A percentile compares a stretch with the other conserved stretches of the same genome.
Evolutionary conservation across 2,329 filamentous ascomycete species (phyloP).

Genomic region (Penicillium digitatum): DNA sequence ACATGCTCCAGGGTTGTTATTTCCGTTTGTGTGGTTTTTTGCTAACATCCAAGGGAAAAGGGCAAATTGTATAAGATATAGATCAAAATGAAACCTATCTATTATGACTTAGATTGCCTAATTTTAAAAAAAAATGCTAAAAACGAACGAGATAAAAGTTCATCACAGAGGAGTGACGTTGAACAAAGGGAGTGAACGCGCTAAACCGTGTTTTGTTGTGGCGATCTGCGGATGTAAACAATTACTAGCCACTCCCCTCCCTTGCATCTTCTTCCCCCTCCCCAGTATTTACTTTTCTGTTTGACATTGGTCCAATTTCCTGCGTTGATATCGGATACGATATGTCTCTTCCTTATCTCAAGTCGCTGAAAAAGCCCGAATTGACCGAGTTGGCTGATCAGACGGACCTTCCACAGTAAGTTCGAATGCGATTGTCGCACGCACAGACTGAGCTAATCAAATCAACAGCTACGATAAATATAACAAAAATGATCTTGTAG

Average conservation of each 20-base stretch:
- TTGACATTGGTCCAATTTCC: constrained; percentile 13
- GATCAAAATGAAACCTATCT: neutral
- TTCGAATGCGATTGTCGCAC: constrained; percentile 23
- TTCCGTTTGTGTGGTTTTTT: neutral
- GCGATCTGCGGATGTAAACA: constrained; percentile 35
- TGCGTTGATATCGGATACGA: constrained; percentile 25
- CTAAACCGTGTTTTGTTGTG: constrained; percentile 29
- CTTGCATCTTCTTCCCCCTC: constrained; percentile 17
- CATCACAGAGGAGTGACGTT: neutral
- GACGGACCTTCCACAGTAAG: constrained; percentile 70
- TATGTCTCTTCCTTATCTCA: constrained; percentile 72
- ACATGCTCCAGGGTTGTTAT: neutral
- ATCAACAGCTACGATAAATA: constrained; percentile 60
- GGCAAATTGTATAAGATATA: neutral
- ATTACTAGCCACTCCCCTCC: constrained; percentile 17
- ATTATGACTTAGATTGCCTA: neutral
- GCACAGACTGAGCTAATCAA: constrained; percentile 7
- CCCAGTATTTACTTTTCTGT: constrained; percentile 11
- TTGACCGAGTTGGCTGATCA: constrained; percentile 69
- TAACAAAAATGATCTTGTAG: constrained; percentile 76
- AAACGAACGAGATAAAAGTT: neutral
- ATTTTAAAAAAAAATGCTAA: neutral
- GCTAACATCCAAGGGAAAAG: no score
- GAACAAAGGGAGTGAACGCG: constrained; percentile 17
- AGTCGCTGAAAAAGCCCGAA: constrained; percentile 76